A percentile compares a stretch with the other conserved stretches of the same genome.
phyloP scores from a whole-genome alignment of 305 asterid genomes.

The Solanum aculeatissimum region DNA sequence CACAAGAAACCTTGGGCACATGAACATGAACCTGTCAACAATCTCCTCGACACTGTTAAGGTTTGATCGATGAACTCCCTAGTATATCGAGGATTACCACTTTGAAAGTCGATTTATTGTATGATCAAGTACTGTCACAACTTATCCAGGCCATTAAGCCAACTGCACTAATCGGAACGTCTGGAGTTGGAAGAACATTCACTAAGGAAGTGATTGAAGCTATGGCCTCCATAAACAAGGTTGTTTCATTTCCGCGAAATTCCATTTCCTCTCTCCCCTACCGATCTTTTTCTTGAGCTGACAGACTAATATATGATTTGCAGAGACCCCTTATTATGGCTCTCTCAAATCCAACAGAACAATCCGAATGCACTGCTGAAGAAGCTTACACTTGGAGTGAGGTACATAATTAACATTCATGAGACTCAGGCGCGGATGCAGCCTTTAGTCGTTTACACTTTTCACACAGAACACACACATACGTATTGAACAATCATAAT shows the following conservation, averaged over 20 bases:
- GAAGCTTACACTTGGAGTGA: slow-evolving; percentile 78
- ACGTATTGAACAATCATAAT: not conserved
- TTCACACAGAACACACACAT: not conserved
- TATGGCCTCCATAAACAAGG: slow-evolving; percentile 63
- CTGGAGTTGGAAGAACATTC: slow-evolving; percentile 71
- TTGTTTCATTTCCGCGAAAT: slow-evolving; percentile 5
- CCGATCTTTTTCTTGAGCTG: not conserved
- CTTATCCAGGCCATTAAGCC: slow-evolving; percentile 62
- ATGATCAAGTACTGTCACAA: not conserved
- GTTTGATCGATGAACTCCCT: slow-evolving; percentile 15
- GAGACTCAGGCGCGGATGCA: not conserved
- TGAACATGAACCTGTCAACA: slow-evolving; percentile 47
- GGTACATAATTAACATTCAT: slow-evolving; percentile 17
- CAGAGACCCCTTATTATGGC: slow-evolving; percentile 86
- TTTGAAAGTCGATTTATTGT: not conserved
- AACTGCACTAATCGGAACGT: slow-evolving; percentile 65
- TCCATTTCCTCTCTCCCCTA: not conserved
- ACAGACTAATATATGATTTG: not conserved
- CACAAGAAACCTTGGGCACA: slow-evolving; percentile 90
- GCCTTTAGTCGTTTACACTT: not conserved
- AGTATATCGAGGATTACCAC: not conserved
- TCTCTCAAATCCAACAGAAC: slow-evolving; percentile 79
- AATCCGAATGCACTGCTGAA: slow-evolving; percentile 88
- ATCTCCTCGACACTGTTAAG: slow-evolving; percentile 73
- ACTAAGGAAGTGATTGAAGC: slow-evolving; percentile 77